Conservation (phyloP, 805 yeast species). For the Wickerhamiella lipophila region DNA sequence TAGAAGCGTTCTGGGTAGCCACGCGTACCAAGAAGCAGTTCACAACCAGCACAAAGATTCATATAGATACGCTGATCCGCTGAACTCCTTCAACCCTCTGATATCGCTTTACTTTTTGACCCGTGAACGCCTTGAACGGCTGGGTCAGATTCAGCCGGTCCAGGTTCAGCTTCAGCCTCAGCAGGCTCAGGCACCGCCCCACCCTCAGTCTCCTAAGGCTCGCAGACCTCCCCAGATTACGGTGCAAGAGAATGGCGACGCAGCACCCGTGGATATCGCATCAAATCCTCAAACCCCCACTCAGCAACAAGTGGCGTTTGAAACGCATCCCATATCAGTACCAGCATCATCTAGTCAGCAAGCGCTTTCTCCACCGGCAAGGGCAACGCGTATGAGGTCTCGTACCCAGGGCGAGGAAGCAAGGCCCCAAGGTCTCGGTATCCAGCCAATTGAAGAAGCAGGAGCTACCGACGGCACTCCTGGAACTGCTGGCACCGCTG, state of each 20-base stretch:
- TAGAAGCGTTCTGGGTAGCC: slow-evolving; percentile 44
- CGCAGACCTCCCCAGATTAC: slow-evolving; percentile 1
- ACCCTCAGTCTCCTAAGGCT: not conserved
- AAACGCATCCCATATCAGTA: not conserved
- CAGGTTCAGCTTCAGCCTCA: not conserved
- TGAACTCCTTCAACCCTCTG: slow-evolving; percentile 77
- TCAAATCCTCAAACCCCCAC: not conserved
- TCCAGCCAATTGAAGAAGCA: not conserved
- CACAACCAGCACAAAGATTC: slow-evolving; percentile 39
- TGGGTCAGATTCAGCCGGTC: slow-evolving; percentile 23
- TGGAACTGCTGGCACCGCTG: not conserved
- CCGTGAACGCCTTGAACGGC: slow-evolving; percentile 67
- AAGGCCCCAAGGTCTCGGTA: slow-evolving; percentile 8
- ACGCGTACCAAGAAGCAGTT: slow-evolving; percentile 50
- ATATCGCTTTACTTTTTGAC: slow-evolving; percentile 78
- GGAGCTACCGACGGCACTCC: not conserved
- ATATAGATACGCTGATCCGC: slow-evolving; percentile 50
- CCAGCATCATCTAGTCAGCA: not conserved
- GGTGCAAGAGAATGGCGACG: not conserved
- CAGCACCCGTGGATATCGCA: not conserved
- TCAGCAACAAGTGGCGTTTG: slow-evolving; percentile 1
- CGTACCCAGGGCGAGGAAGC: slow-evolving; percentile 8
- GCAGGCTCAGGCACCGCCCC: not conserved
- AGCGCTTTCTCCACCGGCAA: not conserved
- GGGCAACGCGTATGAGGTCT: slow-evolving; percentile 5